A percentile compares a stretch with the other conserved stretches of the same genome.
phyloP scores from a whole-genome alignment of 345 rosid species.

The Cardamine occulta region DNA sequence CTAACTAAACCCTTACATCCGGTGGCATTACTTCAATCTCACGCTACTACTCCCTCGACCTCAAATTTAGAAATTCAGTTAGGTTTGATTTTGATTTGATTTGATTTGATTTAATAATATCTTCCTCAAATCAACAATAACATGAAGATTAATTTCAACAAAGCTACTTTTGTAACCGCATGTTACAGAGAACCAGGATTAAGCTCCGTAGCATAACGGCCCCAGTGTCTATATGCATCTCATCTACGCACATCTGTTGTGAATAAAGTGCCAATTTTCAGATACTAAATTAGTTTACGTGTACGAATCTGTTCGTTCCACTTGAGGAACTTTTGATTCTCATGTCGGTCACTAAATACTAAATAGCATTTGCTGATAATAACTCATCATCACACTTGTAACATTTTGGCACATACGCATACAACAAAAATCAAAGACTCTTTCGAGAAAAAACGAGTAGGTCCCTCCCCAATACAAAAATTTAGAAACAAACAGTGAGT shows the following conservation, averaged over 20 bases:
- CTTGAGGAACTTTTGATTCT: neutral
- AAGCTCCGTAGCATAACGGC: slow-evolving; percentile 16
- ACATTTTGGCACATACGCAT: neutral
- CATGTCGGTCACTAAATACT: slow-evolving; percentile 31
- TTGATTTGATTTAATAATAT: neutral
- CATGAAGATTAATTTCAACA: neutral
- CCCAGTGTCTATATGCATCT: slow-evolving; percentile 1
- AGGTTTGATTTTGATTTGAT: neutral
- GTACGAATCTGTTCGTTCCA: slow-evolving; percentile 30
- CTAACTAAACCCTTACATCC: neutral
- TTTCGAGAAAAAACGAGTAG: slow-evolving; percentile 10
- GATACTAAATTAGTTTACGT: slow-evolving; percentile 18
- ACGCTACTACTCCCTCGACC: slow-evolving; percentile 18
- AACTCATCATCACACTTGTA: slow-evolving; percentile 24
- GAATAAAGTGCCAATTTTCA: slow-evolving; percentile 6
- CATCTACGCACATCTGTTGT: neutral
- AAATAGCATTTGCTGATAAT: slow-evolving; percentile 14
- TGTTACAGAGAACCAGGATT: slow-evolving; percentile 3
- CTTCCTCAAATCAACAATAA: slow-evolving; percentile 14
- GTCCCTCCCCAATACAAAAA: neutral
- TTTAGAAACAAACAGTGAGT: slow-evolving; percentile 24
- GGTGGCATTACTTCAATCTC: slow-evolving; percentile 36
- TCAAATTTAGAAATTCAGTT: neutral
- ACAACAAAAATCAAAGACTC: neutral
- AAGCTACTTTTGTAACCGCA: neutral